Base-by-base conservation (phyloP, 2,329 filamentous ascomycete genomes). In the Nothophoma quercina region DNA sequence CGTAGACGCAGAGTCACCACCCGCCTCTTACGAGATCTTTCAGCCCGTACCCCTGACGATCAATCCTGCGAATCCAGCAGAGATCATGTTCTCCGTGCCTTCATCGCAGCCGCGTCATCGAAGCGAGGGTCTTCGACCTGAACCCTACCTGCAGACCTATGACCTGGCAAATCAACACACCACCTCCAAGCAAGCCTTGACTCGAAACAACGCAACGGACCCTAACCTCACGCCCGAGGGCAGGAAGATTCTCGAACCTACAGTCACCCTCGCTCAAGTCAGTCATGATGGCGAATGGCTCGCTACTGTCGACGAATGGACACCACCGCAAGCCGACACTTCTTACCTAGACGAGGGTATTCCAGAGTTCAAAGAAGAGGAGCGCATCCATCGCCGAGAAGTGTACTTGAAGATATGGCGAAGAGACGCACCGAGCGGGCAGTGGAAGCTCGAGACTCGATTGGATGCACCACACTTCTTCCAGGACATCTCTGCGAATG, bases 391-490 rank as follows among this genome's bases (percentile, higher is more conserved):
- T 75, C 60, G 80, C 77, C 82, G 83, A 34, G 93, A 98, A 70
- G 84, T 92, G 0, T 90, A 89, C 65, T 80, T 99, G 41, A 97
- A 96, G 70, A 95, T 99, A 71, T 99, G 95, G 95, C 87, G 72
- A 75, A 89, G 75, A 85, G 84, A 75, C 68, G 79, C 65, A 67
- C 79, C 68, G 69, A 84, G 67, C 67, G 78, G 63, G 12, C 64
- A 75, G 15, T 91, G 95, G 81, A 86, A 90, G 55, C 80, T 99
- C 9, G 86, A 91, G 43, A 89, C 92, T 2, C 86, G 93, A 53
- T 85, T 98, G 46, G 92, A 96, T 70, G 83, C 86, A 7, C 93
- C 95, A 13, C 93, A 99, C 74, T 80, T 68, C 36, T 64, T 70
- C 19, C 81, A 53, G 82, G 84, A 48, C 75, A 75, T 55, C 73